Evolutionary conservation across 2,329 filamentous ascomycete species (phyloP).

Genomic region (Botrytis porri): DNA sequence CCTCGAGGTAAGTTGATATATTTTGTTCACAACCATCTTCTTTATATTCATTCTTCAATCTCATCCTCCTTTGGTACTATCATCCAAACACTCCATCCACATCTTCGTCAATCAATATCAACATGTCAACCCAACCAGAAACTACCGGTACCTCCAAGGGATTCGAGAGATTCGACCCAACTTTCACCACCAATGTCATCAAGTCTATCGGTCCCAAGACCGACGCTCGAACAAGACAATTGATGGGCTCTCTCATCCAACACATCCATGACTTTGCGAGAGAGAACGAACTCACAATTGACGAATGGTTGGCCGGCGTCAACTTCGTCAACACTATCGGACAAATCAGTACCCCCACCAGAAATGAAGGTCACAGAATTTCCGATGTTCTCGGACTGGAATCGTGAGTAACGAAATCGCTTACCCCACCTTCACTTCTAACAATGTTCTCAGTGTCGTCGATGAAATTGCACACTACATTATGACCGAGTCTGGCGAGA

Average conservation of each 20-base stretch:
- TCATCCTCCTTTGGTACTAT: not conserved
- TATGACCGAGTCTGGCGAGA: constrained; percentile 27
- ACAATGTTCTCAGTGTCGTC: constrained; percentile 48
- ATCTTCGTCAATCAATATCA: not conserved
- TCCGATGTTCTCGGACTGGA: constrained; percentile 74
- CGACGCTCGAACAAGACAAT: constrained; percentile 59
- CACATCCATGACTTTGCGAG: constrained; percentile 78
- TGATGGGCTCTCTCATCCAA: constrained; percentile 62
- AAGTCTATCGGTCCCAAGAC: constrained; percentile 70
- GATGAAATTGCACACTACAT: constrained; percentile 48
- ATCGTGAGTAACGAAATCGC: constrained; percentile 50
- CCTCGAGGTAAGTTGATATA: not conserved
- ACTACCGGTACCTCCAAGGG: constrained; percentile 3
- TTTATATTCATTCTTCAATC: not conserved
- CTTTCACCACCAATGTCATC: constrained; percentile 72
- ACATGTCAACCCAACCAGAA: constrained; percentile 14
- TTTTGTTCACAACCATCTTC: not conserved
- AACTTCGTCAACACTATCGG: constrained; percentile 73
- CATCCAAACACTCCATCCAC: not conserved
- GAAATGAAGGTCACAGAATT: constrained; percentile 72
- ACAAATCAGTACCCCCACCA: constrained; percentile 59
- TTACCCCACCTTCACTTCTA: not conserved
- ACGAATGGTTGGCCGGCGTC: constrained; percentile 75
- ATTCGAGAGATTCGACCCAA: constrained; percentile 60
- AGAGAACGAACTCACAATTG: constrained; percentile 71